Percentiles rank a stretch among this genome's conserved stretches.
phyloP scores from a whole-genome alignment of 257 asterid species.

The Forsythia viridissima region DNA sequence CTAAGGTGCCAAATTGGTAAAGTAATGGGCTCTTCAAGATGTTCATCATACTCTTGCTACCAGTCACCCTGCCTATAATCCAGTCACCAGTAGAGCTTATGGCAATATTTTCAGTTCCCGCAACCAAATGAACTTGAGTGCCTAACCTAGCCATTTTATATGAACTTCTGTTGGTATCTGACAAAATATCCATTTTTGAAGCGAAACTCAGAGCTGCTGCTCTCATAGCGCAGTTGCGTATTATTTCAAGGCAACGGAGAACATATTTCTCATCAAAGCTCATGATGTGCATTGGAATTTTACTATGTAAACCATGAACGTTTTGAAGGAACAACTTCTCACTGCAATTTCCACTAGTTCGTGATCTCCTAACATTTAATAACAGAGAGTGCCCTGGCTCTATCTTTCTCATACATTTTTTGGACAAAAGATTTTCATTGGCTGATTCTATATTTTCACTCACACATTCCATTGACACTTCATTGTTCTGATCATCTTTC shows the following conservation, averaged over 20 bases:
- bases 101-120: slow-evolving; percentile 20
- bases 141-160: slow-evolving; percentile 36
- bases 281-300: slow-evolving; percentile 62
- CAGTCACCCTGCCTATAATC: slow-evolving; percentile 46
- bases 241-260: slow-evolving; percentile 65
- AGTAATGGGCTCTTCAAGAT: slow-evolving; percentile 73
- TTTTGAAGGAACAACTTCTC: slow-evolving; percentile 43
- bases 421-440: slow-evolving; percentile 34
- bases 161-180: slow-evolving; percentile 26
- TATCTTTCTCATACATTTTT: slow-evolving; percentile 21
- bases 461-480: slow-evolving; percentile 26
- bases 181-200: slow-evolving; percentile 37
- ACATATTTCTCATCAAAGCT: slow-evolving; percentile 68
- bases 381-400: slow-evolving; percentile 35
- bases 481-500: slow-evolving; percentile 38
- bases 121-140: slow-evolving; percentile 36
- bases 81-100: slow-evolving; percentile 29
- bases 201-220: slow-evolving; percentile 44
- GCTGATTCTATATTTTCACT: slow-evolving; percentile 35
- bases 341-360: slow-evolving; percentile 34
- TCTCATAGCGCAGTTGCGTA: slow-evolving; percentile 50
- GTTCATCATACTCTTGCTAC: slow-evolving; percentile 73
- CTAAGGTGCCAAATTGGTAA: slow-evolving; percentile 42
- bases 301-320: slow-evolving; percentile 33
- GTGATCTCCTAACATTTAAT: slow-evolving; percentile 33